These are phyloP conservation scores for Solanum chacoense DNA, from an alignment of 305 asterid species.

Conservation along the genomic window DNA sequence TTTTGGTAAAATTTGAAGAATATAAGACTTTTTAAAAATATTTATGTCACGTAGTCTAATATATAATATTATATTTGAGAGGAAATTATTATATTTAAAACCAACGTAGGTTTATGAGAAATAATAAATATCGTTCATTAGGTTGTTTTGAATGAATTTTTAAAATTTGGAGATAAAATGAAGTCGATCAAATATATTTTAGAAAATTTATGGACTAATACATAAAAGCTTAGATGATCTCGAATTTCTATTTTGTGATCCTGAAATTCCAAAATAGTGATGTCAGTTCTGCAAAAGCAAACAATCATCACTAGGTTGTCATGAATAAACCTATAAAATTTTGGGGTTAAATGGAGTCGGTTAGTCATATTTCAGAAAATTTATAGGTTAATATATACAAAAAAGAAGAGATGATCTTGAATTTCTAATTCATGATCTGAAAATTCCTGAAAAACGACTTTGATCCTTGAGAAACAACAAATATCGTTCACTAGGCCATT, in stretches of 20 bases:
- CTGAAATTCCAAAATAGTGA: background rate
- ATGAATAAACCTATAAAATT: background rate
- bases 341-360: background rate
- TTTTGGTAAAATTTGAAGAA: background rate
- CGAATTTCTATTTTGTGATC: background rate
- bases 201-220: no score
- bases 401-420: background rate
- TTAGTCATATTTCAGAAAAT: background rate
- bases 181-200: background rate
- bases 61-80: background rate
- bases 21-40: background rate
- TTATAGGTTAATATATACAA: no score
- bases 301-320: background rate
- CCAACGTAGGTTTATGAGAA: accelerated
- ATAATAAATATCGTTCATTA: background rate
- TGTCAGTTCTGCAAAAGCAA: background rate
- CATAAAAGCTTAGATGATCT: no score
- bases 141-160: background rate
- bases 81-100: background rate
- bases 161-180: no score
- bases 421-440: background rate
- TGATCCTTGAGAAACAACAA: background rate
- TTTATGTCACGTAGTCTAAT: background rate
- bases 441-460: no score
- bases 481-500: background rate